These are phyloP conservation scores for Helianthus tuberosus DNA, from an alignment of 129 eudicot genomes.

Conservation along the genomic window DNA sequence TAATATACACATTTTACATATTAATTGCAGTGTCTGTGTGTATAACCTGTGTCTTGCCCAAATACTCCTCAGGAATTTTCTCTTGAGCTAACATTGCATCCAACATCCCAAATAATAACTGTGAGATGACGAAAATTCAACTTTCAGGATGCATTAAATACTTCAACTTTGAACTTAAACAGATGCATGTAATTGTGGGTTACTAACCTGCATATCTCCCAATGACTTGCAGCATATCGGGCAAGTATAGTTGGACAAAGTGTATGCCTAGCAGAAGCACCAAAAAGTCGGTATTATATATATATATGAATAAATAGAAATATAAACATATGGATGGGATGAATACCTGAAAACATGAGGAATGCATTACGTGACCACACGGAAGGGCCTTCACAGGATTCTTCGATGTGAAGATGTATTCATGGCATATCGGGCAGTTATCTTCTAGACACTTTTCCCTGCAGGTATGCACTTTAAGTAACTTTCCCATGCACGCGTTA, in stretches of 20 bases:
- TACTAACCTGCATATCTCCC: conserved; percentile 88
- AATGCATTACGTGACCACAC: conserved; percentile 96
- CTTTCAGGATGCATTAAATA: background rate
- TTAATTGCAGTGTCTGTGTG: background rate
- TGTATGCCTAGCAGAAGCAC: conserved; percentile 65
- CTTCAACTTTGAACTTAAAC: background rate
- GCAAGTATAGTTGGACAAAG: conserved; percentile 72
- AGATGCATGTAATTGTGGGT: background rate
- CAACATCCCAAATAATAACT: conserved; percentile 86
- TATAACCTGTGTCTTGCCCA: conserved; percentile 82
- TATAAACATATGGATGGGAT: background rate
- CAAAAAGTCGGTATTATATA: conserved; percentile 16
- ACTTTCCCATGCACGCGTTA: conserved; percentile 86
- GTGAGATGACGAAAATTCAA: conserved; percentile 17
- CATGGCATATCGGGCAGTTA: conserved; percentile 92
- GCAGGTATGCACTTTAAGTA: conserved; percentile 69
- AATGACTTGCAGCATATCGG: conserved; percentile 98
- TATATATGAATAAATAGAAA: background rate
- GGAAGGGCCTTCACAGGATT: conserved; percentile 84
- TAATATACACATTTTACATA: conserved; percentile 19
- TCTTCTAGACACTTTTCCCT: conserved; percentile 94
- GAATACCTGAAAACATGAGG: conserved; percentile 87
- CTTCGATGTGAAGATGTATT: conserved; percentile 81
- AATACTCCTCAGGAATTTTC: conserved; percentile 76
- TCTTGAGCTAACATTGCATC: conserved; percentile 91